Percentiles rank a stretch among this genome's conserved stretches.
phyloP scores from a whole-genome alignment of 768 basidiomycete genomes.

The Leccinum arenicola region DNA sequence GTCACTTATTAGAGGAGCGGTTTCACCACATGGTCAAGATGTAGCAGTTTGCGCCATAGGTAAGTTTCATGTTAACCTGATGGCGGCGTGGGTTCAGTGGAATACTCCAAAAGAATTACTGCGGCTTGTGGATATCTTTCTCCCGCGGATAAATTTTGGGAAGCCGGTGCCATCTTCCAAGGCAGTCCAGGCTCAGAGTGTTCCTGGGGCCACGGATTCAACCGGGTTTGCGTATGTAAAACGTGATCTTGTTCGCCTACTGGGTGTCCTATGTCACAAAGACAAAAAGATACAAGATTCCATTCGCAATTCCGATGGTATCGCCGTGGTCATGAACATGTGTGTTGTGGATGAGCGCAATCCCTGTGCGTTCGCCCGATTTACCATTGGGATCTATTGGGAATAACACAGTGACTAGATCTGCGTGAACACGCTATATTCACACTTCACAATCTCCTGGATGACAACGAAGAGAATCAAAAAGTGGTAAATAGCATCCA shows the following conservation, averaged over 20 bases:
- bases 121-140: constrained; percentile 70
- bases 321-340: constrained; percentile 81
- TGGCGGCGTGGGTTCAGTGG: background rate
- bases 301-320: constrained; percentile 65
- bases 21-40: constrained; percentile 40
- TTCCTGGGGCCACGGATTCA: constrained; percentile 34
- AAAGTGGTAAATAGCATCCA: constrained; percentile 70
- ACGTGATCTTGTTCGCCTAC: constrained; percentile 82
- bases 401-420: constrained; percentile 38
- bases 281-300: constrained; percentile 70
- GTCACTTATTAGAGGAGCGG: constrained; percentile 43
- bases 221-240: constrained; percentile 83
- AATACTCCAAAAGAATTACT: constrained; percentile 64
- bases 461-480: constrained; percentile 78
- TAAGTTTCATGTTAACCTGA: constrained; percentile 26
- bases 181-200: constrained; percentile 4
- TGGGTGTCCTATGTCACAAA: constrained; percentile 74
- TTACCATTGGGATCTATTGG: background rate
- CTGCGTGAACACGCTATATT: constrained; percentile 91
- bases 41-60: constrained; percentile 60
- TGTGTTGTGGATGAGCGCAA: constrained; percentile 90
- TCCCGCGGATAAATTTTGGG: constrained; percentile 83
- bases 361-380: constrained; percentile 65
- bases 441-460: constrained; percentile 73
- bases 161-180: constrained; percentile 43